Base-by-base conservation (phyloP, 2,329 filamentous ascomycete species). In the Clarireedia monteithiana region DNA sequence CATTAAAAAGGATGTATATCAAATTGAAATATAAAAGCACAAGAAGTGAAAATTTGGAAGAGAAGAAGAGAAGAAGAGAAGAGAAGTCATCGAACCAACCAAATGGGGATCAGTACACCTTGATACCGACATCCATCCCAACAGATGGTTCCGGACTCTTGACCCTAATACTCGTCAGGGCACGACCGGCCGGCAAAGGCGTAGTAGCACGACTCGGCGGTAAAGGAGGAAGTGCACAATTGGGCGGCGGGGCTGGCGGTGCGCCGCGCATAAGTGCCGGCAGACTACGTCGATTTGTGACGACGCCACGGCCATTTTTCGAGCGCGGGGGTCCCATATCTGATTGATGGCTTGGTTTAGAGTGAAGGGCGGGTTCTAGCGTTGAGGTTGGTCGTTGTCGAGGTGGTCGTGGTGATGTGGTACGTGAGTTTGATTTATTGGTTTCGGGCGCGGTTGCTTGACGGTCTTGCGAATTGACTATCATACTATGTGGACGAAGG, bases 241-340 rank as follows among this genome's bases (percentile, higher is more conserved):
- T 53, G 45, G 68, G 68, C 23, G 68, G 68, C 2, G 68, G 68
- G 3, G 65, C 63, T 39, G 65, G 66, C 4, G 68, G 67, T 9
- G 67, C 66, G 9, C 67, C 66, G 46, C 62, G 62, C 6, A 64
- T 56, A 1, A 69, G 59, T 7, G 52, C 50, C 14, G 64, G 64
- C 53, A 68, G 50, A 51, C 66, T 69, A 27, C 59, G 60, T 36
- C 64, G 60, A 20, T 59, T 64, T 3, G 30, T 46, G 9, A 66
- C 58, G 39, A 15, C 48, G 39, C 23, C 55, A 57, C 1, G 59
- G 34, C n/a, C 55, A 34, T 23, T 58, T 56, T 2, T 61, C 44
- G 9, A 26, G 26, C 6, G 59, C 24, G 20, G 38, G 23, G 47
- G 39, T 17, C 23, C 38, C 9, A 36, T n/a, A 12, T 44, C 53